Percentiles rank a stretch among this genome's conserved stretches.
Conservation (phyloP, 2,329 filamentous ascomycete genomes). For the Ophiobolus disseminans region DNA sequence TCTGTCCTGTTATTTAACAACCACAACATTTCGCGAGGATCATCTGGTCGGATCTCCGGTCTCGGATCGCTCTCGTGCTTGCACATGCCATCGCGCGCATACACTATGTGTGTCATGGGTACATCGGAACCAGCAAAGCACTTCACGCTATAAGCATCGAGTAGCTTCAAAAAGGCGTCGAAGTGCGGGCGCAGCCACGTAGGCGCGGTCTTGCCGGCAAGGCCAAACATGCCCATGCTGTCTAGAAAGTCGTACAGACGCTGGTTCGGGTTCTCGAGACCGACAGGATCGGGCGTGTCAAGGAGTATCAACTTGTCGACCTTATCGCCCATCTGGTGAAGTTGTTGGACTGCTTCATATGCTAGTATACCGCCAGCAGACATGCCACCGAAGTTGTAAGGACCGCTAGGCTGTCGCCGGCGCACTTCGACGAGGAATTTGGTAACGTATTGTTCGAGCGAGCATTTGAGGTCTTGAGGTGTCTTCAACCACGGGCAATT, state of each 20-base stretch:
- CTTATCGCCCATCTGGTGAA: conserved; percentile 21
- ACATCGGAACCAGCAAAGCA: neutral
- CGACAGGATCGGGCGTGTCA: conserved; percentile 17
- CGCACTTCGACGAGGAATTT: conserved; percentile 55
- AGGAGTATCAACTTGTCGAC: conserved; percentile 33
- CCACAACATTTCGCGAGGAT: neutral
- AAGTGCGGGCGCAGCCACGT: neutral
- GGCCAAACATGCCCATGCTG: neutral
- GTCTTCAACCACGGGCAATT: conserved; percentile 50
- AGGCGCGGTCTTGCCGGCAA: neutral
- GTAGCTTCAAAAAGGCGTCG: neutral
- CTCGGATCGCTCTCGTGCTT: conserved; percentile 33
- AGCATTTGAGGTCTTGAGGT: conserved; percentile 32
- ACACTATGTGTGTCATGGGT: neutral
- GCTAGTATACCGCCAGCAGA: conserved; percentile 48
- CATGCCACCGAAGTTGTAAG: conserved; percentile 50
- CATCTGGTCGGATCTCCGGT: neutral
- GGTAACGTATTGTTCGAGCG: conserved; percentile 38
- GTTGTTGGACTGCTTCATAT: conserved; percentile 37
- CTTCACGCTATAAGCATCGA: neutral
- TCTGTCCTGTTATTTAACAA: neutral
- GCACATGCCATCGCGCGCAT: neutral
- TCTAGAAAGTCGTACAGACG: neutral
- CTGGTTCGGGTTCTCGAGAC: neutral
- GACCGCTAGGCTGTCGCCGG: conserved; percentile 48